Base-by-base conservation (phyloP, 495 filamentous ascomycete species). In the Xylaria bambusicola region DNA sequence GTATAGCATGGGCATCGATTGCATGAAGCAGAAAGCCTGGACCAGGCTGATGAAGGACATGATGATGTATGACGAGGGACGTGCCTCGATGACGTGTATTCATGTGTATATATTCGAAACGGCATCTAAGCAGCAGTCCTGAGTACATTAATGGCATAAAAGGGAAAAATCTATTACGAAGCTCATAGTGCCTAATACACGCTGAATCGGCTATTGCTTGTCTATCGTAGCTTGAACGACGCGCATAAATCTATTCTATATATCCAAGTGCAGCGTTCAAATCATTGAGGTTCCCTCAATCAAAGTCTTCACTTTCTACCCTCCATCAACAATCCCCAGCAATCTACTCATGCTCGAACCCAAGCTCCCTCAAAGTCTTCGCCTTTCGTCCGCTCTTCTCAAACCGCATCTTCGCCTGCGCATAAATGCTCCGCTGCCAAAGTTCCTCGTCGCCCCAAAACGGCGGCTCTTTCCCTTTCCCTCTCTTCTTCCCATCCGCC, bases 371-470 rank as follows among this genome's bases (percentile, higher is more conserved):
- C 0, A 80, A 69, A 7, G 73, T 70, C 58, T 62, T 77, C 1
- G 78, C 78, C 7, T 45, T 73, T 5, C 69, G 62, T 1, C 78
- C 78, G 12, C 61, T 66, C 48, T 72, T 61, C 63, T 80, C 77
- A 24, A 79, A 81, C 52, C 62, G 63, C 26, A 79, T 62, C 68
- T 80, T 81, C 0, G 76, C 78, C 46, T 78, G 66, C 23, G 55
- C 58, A 50, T 71, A 77, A 1, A 79, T 70, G 31, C 67, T 51
- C 13, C 78, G 70, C 61, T 78, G 65, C 89, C 90, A 93, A 27
- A 77, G 76, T 60, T 89, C 75, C 66, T 82, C 80, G 35, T 81
- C 79, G 10, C 80, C 81, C 91, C 92, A 96, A 26, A 68, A 74
- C 33, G 85, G 83, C 20, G 86, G 84, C 54, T 73, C 68, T 68